Base-by-base conservation (phyloP, 345 rosid species). In the Excoecaria agallocha region DNA sequence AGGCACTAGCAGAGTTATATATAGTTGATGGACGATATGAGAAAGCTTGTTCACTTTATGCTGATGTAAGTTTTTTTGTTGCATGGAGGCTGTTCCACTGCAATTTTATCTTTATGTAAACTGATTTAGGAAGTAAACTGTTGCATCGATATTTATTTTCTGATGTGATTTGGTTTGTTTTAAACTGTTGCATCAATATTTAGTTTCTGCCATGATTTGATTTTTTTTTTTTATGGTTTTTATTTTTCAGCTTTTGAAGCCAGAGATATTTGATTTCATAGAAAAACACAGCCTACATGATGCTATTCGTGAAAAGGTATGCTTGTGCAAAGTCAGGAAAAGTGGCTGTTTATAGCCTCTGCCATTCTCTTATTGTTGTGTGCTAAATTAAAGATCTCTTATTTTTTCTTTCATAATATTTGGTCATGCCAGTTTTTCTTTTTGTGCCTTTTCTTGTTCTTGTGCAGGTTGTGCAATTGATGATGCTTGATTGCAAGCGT, bases 1-100 rank as follows among this genome's bases (percentile, higher is more conserved):
- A 96, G 98, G 94, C 93, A 20, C 85, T 93, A 67, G 98, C 98
- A 35, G 99, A 96, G 85, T 81, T 96, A 74, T 96, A 89, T 82
- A 92, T 89, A 69, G 81, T 93, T 76, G 88, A 89, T 84, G 95
- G 95, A 80, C 98, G 93, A 76, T 85, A 82, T 76, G 91, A 93
- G 89, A 91, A 88, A 82, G 97, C 98, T 51, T 91, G 89, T 85
- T 82, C 93, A 72, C 85, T 93, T 11, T 93, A 88, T 86, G 98
- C 99, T 78, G 99, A 96, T 87, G 99, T 96, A 89, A 84, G 99
- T n/a, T 86, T 73, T 73, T 60, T 69, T 30, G 10, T 75, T 73
- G 45, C 57, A 24, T 15, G n/a, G 16, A 57, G 25, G 37, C 51
- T 49, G 5, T 41, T 57, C 58, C 59, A 45, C 45, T 35, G 13